A percentile compares a stretch with the other conserved stretches of the same genome.
Conservation (phyloP, 164 flowering plant species). For the Aristolochia contorta region DNA sequence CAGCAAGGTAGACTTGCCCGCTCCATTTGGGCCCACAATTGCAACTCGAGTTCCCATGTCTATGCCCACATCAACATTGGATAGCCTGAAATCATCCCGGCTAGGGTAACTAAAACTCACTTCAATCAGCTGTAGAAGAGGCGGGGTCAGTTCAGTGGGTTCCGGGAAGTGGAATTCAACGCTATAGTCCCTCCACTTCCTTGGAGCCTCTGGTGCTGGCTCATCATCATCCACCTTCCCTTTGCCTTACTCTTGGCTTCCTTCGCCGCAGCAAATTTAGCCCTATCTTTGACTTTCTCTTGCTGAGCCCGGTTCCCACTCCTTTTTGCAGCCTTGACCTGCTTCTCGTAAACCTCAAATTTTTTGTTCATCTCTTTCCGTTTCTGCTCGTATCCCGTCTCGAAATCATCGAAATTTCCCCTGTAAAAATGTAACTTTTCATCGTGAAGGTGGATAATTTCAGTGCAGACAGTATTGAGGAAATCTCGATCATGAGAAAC, state of each 20-base stretch:
- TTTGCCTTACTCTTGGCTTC: slow-evolving; percentile 59
- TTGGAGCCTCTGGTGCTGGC: slow-evolving; percentile 50
- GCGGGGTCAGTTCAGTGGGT: slow-evolving; percentile 78
- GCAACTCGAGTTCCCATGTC: slow-evolving; percentile 89
- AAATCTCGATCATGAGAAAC: slow-evolving; percentile 86
- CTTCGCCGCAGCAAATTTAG: slow-evolving; percentile 49
- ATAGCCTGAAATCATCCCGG: slow-evolving; percentile 53
- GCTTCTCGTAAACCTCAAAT: slow-evolving; percentile 58
- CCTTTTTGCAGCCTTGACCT: slow-evolving; percentile 68
- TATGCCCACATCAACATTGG: slow-evolving; percentile 71
- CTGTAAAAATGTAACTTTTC: slow-evolving; percentile 58
- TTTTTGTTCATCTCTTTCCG: slow-evolving; percentile 74
- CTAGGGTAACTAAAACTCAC: slow-evolving; percentile 71
- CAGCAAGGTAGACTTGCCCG: slow-evolving; percentile 74
- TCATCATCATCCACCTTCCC: slow-evolving; percentile 65
- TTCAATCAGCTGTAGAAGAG: slow-evolving; percentile 67
- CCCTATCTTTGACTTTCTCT: slow-evolving; percentile 71
- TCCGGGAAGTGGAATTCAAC: slow-evolving; percentile 84
- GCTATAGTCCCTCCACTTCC: slow-evolving; percentile 64
- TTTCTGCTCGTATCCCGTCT: slow-evolving; percentile 67
- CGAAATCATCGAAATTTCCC: slow-evolving; percentile 75
- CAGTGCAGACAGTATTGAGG: slow-evolving; percentile 65
- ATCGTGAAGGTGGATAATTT: slow-evolving; percentile 80
- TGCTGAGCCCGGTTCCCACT: slow-evolving; percentile 57
- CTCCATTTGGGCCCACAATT: slow-evolving; percentile 85